Evolutionary conservation across 257 asterid species (phyloP).

Genomic region (Petunia axillaris): DNA sequence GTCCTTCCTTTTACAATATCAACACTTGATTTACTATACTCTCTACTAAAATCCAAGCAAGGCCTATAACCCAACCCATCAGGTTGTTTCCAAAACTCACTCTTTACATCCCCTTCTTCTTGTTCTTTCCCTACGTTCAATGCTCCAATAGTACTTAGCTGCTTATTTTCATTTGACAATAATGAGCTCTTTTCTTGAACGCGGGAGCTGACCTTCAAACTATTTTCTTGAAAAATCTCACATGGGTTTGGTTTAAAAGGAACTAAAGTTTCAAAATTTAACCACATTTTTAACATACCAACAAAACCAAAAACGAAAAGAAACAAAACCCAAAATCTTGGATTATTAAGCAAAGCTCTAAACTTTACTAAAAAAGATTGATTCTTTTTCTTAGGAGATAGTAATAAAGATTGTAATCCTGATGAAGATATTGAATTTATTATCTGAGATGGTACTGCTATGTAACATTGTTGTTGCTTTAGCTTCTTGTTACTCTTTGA

Average conservation of each 20-base stretch:
- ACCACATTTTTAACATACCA: slow-evolving; percentile 64
- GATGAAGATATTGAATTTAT: slow-evolving; percentile 72
- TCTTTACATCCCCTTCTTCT: slow-evolving; percentile 40
- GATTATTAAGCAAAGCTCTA: slow-evolving; percentile 49
- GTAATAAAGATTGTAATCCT: slow-evolving; percentile 71
- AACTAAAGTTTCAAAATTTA: slow-evolving; percentile 48
- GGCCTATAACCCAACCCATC: slow-evolving; percentile 90
- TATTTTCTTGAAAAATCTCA: slow-evolving; percentile 43
- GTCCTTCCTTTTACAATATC: slow-evolving; percentile 62
- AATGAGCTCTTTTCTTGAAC: slow-evolving; percentile 36
- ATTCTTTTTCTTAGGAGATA: slow-evolving; percentile 67
- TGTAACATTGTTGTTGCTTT: slow-evolving; percentile 72
- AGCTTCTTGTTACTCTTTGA: slow-evolving; percentile 60
- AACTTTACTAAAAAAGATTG: slow-evolving; percentile 37
- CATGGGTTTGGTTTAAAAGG: slow-evolving; percentile 68
- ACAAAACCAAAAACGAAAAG: slow-evolving; percentile 48
- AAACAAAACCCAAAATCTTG: slow-evolving; percentile 60
- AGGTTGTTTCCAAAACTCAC: slow-evolving; percentile 88
- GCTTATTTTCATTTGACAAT: slow-evolving; percentile 34
- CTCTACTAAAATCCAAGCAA: slow-evolving; percentile 67
- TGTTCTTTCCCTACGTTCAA: background rate
- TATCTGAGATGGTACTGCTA: slow-evolving; percentile 85
- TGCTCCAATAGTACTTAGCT: slow-evolving; percentile 26
- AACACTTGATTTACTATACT: slow-evolving; percentile 50
- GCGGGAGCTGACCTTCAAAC: background rate